phyloP scores from a whole-genome alignment of 148 eudicot genomes.

The Linanthus parryae region DNA sequence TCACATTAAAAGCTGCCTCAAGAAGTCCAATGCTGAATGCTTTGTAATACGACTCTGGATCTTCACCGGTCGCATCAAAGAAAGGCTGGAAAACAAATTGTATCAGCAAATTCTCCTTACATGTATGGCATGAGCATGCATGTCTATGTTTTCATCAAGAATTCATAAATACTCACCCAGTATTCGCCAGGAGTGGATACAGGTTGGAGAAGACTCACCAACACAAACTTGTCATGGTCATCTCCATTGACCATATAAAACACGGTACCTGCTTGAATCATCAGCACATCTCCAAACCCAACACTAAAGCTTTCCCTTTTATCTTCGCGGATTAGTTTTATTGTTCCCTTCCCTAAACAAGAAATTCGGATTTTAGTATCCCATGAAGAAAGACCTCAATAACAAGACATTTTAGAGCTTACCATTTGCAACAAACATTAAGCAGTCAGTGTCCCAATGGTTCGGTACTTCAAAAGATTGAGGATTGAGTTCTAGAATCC shows the following conservation, averaged over 20 bases:
- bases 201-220: slow-evolving; percentile 52
- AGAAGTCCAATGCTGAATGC: slow-evolving; percentile 63
- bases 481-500: slow-evolving; percentile 64
- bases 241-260: slow-evolving; percentile 52
- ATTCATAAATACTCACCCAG: slow-evolving; percentile 26
- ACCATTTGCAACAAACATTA: slow-evolving; percentile 70
- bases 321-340: slow-evolving; percentile 41
- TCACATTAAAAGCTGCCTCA: slow-evolving; percentile 70
- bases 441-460: slow-evolving; percentile 58
- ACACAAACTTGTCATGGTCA: slow-evolving; percentile 38
- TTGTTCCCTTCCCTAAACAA: slow-evolving; percentile 61
- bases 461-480: slow-evolving; percentile 65
- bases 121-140: background rate
- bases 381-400: too few species aligned
- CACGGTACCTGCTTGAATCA: slow-evolving; percentile 58
- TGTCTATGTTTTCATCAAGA: too few species aligned
- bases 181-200: slow-evolving; percentile 56
- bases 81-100: too few species aligned
- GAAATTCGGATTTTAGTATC: too few species aligned
- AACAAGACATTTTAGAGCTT: too few species aligned
- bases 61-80: slow-evolving; percentile 56
- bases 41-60: slow-evolving; percentile 54
- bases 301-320: slow-evolving; percentile 62
- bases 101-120: background rate
- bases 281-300: slow-evolving; percentile 54